These are phyloP conservation scores for Candida sojae DNA, from an alignment of 1,139 yeast species.

Conservation along the genomic window DNA sequence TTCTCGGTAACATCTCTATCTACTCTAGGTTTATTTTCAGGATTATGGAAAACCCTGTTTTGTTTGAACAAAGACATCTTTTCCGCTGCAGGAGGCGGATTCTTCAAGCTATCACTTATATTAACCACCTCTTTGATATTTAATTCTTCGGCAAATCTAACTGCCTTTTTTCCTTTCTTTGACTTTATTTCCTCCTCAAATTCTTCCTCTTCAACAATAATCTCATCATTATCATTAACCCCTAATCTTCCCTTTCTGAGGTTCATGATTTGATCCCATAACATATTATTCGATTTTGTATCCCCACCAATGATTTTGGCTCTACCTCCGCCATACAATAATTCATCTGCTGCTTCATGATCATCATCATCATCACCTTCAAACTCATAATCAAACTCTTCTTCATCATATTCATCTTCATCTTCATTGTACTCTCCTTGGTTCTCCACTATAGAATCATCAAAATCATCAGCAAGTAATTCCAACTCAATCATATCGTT, in stretches of 20 bases:
- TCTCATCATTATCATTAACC: conserved; percentile 3
- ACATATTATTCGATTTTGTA: conserved; percentile 14
- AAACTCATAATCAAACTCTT: conserved; percentile 30
- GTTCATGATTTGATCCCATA: conserved; percentile 33
- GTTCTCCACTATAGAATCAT: conserved; percentile 28
- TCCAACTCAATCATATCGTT: conserved; percentile 41
- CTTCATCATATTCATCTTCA: conserved; percentile 41
- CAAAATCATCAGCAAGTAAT: conserved; percentile 54
- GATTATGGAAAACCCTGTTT: conserved; percentile 8
- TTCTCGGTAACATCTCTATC: background rate
- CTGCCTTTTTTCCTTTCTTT: conserved; percentile 39
- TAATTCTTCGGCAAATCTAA: conserved; percentile 51
- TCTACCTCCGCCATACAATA: conserved; percentile 15
- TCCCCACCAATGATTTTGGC: conserved; percentile 8
- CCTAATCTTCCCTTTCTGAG: conserved; percentile 18
- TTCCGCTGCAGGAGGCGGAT: conserved; percentile 18
- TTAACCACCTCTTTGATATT: conserved; percentile 63
- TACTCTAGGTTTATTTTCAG: background rate
- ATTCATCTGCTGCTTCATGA: conserved; percentile 21
- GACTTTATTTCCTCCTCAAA: background rate
- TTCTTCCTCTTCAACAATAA: conserved; percentile 5
- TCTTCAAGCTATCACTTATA: conserved; percentile 46
- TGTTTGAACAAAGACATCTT: conserved; percentile 18
- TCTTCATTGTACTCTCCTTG: conserved; percentile 35
- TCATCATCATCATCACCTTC: conserved; percentile 31